Evolutionary conservation across 495 filamentous ascomycete genomes (phyloP), one percentile per base, ranked within the genome.

Genomic region (Jackrogersella minutella): DNA sequence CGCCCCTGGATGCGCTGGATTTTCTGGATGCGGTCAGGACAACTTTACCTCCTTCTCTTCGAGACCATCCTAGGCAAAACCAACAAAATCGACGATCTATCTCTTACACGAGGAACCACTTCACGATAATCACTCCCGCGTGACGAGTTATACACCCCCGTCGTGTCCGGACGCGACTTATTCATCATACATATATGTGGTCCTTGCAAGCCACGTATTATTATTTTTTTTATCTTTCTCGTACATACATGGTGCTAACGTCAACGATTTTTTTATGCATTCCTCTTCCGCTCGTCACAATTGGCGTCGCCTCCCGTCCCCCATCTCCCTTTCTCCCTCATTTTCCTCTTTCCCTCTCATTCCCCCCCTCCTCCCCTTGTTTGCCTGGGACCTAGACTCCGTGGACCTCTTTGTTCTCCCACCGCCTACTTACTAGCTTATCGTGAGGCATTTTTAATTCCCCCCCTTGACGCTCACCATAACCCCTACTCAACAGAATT

Each of bases 161-260:
- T 63, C 37, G 59, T 40, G 59, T 21, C 33, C 49, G 49, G 59
- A 43, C 33, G 40, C 55, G 47, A 34, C 39, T 59, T 64, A 56
- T 44, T 62, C 47, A 52, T 62, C 47, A 52, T 58, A 57, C 49
- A 41, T 61, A 51, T 59, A 63, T 24, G 59, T 34, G 64, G 55
- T 59, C 56, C 66, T 63, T 13, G 19, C 40, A 24, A 56, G 66
- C 54, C 66, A 69, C 66, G 66, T 68, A 68, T 68, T n/a, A n/a
- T n/a, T n/a, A n/a, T n/a, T n/a, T n/a, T n/a, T n/a, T n/a, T 22
- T 21, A 16, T 39, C 39, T 9, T 36, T 51, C 41, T 11, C 49
- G 41, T 54, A 63, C 65, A 63, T 55, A 63, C 65, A 63, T 55
- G 40, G 55, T 46, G 19, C 26, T 60, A 37, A 68, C 53, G 59